phyloP scores from a whole-genome alignment of 352 stramenopile species.

The Pythium insidiosum region DNA sequence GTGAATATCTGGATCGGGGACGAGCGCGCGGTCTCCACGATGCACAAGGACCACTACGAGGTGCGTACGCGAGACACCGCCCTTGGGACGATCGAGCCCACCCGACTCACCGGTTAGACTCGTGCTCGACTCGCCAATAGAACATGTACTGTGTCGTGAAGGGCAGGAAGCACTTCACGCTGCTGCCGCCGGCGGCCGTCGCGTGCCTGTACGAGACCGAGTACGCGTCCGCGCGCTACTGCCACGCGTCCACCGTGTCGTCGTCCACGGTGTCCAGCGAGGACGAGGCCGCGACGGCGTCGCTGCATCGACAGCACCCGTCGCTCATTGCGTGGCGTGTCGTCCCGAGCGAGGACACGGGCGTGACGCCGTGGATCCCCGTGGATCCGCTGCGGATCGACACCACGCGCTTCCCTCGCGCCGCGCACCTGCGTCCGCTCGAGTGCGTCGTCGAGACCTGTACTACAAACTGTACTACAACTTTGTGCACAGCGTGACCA shows the following conservation, averaged over 20 bases:
- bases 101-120: too few species aligned
- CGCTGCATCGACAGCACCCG: constrained; percentile 49
- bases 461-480: constrained; percentile 89
- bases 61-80: constrained; percentile 18
- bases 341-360: constrained; percentile 32
- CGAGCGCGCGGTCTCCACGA: constrained; percentile 89
- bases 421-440: constrained; percentile 37
- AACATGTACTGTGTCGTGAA: constrained; percentile 97
- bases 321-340: constrained; percentile 38
- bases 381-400: constrained; percentile 72
- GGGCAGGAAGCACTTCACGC: constrained; percentile 93
- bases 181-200: constrained; percentile 84
- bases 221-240: constrained; percentile 55
- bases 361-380: constrained; percentile 70
- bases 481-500: constrained; percentile 60
- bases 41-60: constrained; percentile 99
- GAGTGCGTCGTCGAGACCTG: constrained; percentile 62
- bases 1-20: constrained; percentile 99
- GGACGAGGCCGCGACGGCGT: constrained; percentile 23
- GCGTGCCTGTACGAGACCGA: constrained; percentile 86
- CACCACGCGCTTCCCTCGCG: constrained; percentile 38
- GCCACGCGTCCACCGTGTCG: constrained; percentile 17
- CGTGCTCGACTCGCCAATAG: too few species aligned
- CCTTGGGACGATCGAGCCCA: too few species aligned
- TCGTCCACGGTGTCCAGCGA: constrained; percentile 8